Evolutionary conservation across 495 filamentous ascomycete genomes (phyloP).

Genomic region (Halenospora varia): DNA sequence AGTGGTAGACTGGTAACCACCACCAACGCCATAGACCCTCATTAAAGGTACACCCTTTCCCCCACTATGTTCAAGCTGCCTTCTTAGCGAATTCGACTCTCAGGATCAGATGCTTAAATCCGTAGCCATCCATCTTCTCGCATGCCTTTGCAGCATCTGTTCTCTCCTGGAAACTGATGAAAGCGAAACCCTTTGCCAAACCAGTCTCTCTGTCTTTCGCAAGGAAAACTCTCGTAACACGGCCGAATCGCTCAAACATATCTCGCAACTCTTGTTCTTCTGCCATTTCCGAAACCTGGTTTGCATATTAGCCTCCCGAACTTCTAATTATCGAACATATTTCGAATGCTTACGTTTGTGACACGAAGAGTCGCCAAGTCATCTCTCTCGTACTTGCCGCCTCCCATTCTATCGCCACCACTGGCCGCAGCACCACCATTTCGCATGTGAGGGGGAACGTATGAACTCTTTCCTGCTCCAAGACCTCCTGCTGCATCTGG

Average conservation of each 20-base stretch:
- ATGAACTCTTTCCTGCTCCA: conserved; percentile 68
- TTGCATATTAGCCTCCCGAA: conserved; percentile 12
- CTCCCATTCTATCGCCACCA: conserved; percentile 83
- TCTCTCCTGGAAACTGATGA: conserved; percentile 92
- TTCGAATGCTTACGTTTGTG: conserved; percentile 66
- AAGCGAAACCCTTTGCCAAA: conserved; percentile 94
- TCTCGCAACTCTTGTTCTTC: conserved; percentile 92
- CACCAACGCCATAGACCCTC: too few relatives aligned
- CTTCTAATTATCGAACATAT: too few relatives aligned
- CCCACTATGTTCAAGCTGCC: conserved; percentile 41
- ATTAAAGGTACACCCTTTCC: not conserved
- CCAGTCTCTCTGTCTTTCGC: conserved; percentile 96
- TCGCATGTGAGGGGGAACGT: conserved; percentile 89
- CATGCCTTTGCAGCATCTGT: conserved; percentile 86
- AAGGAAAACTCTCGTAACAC: conserved; percentile 93
- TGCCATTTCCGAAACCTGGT: conserved; percentile 89
- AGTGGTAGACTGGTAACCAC: too few relatives aligned
- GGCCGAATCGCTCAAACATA: conserved; percentile 96
- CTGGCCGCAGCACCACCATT: conserved; percentile 56
- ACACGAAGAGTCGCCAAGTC: conserved; percentile 94
- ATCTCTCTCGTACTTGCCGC: conserved; percentile 85
- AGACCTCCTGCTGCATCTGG: conserved; percentile 43
- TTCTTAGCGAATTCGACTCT: conserved; percentile 92
- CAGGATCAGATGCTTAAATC: conserved; percentile 85
- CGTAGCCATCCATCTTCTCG: conserved; percentile 96